These are phyloP conservation scores for Pugionium dolabratum DNA, from an alignment of 345 rosid genomes.

Conservation along the genomic window DNA sequence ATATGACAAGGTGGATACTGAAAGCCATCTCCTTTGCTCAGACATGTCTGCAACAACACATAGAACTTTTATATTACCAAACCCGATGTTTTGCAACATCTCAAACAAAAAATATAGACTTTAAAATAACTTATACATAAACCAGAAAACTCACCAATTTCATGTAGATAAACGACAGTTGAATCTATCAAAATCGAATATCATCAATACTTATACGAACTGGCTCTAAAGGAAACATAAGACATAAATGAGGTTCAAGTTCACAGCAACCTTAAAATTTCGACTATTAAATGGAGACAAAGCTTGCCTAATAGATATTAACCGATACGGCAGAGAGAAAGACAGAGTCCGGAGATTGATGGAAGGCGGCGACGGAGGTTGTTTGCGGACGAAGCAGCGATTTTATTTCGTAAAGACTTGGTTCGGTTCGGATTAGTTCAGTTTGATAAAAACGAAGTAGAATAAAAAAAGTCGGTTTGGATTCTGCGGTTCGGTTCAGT, in stretches of 20 bases:
- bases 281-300: neutral
- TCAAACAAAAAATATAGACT: conserved; percentile 1
- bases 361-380: conserved; percentile 15
- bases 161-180: conserved; percentile 42
- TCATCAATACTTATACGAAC: neutral
- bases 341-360: conserved; percentile 6
- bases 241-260: conserved; percentile 1
- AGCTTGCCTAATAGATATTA: neutral
- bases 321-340: neutral
- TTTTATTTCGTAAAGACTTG: conserved; percentile 4
- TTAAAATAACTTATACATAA: neutral
- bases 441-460: neutral
- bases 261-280: neutral
- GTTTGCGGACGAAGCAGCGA: conserved; percentile 17
- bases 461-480: neutral
- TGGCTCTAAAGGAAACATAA: conserved; percentile 1
- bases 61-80: conserved; percentile 15
- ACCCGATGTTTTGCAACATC: conserved; percentile 10
- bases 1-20: conserved; percentile 70
- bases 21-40: conserved; percentile 69
- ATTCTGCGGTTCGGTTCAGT: neutral
- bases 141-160: conserved; percentile 55
- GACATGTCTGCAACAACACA: conserved; percentile 63
- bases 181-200: conserved; percentile 4
- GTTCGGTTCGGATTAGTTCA: neutral